Evolutionary conservation across 352 stramenopile species (phyloP), one percentile per base, ranked within the genome.

Genomic region (Elongisporangium undulatum): DNA sequence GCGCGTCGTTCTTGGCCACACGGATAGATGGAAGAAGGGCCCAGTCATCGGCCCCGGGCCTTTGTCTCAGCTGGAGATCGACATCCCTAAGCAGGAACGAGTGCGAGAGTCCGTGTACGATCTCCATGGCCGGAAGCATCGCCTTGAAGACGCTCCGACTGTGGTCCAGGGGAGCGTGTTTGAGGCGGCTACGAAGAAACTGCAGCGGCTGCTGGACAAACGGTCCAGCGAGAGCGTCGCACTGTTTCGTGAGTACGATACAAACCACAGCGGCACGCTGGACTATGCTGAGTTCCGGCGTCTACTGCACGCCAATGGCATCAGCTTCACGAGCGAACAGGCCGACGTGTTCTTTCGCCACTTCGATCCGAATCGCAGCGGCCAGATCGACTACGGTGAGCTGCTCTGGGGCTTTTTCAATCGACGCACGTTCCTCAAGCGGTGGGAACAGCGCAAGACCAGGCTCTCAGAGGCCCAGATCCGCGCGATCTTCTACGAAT

Each of bases 341-440:
- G 69, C 66, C 10, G 41, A 53, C 15, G 67, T 59, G 23, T 60
- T 88, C 5, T 82, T 89, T 22, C 57, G 54, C 12, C 71, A 74
- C 13, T 87, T 89, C 56, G 77, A 87, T 34, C 49, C 62, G 9
- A 74, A 82, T 55, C 6, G 56, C n/a, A 87, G 66, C 48, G 77
- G 75, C 0, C 72, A 70, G 10, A 71, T 90, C 51, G 68, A 85
- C 65, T 89, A 88, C 52, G 67, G 55, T 3, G 76, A 89, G 56
- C 58, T 92, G 26, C 62, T 92, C 1, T 89, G 78, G 79, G 65
- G 69, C 12, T 84, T 87, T 58, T 87, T 90, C 64, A 79, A 89
- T 34, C 69, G 67, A 7, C 61, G 71, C n/a, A 67, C 69, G 17
- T 90, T 90, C 51, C 50, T 85, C 3, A 88, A 89, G 51, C 64